A percentile compares a stretch with the other conserved stretches of the same genome.
Conservation (phyloP, 2,329 filamentous ascomycete genomes). For the Penicillium brasilianum region DNA sequence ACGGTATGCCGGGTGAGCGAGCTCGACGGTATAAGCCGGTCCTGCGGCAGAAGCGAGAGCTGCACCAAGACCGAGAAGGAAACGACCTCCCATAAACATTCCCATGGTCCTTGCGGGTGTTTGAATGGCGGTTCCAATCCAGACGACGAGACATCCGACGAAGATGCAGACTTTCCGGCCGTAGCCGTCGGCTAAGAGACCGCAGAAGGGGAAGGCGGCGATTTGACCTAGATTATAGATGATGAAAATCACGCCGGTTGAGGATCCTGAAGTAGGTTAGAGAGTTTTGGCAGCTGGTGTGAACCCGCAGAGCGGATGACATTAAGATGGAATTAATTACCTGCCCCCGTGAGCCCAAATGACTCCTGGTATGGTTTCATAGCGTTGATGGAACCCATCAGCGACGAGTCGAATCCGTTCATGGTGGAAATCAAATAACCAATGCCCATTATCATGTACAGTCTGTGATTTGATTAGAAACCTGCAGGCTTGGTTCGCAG, state of each 20-base stretch:
- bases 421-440: slow-evolving; percentile 6
- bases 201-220: slow-evolving; percentile 1
- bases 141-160: slow-evolving; percentile 3
- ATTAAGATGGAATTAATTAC: background rate
- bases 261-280: background rate
- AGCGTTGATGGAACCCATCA: slow-evolving; percentile 8
- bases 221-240: slow-evolving; percentile 8
- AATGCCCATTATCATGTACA: slow-evolving; percentile 8
- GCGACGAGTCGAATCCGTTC: slow-evolving; percentile 9
- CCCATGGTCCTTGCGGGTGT: slow-evolving; percentile 31
- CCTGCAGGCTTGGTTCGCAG: too few species aligned
- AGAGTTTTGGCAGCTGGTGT: too few species aligned
- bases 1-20: slow-evolving; percentile 66
- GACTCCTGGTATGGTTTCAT: slow-evolving; percentile 8
- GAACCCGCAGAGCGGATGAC: too few species aligned
- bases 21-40: slow-evolving; percentile 68
- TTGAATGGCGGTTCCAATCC: slow-evolving; percentile 9
- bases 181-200: background rate
- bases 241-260: slow-evolving; percentile 7
- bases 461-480: background rate
- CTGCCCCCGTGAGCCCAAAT: slow-evolving; percentile 2
- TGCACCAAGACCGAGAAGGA: slow-evolving; percentile 62
- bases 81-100: slow-evolving; percentile 61
- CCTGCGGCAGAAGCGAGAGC: slow-evolving; percentile 64
- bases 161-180: slow-evolving; percentile 11